Percentiles rank a stretch among this genome's conserved stretches.
Conservation (phyloP, 331 rosid genomes). For the Rhamnella rubrinervis region DNA sequence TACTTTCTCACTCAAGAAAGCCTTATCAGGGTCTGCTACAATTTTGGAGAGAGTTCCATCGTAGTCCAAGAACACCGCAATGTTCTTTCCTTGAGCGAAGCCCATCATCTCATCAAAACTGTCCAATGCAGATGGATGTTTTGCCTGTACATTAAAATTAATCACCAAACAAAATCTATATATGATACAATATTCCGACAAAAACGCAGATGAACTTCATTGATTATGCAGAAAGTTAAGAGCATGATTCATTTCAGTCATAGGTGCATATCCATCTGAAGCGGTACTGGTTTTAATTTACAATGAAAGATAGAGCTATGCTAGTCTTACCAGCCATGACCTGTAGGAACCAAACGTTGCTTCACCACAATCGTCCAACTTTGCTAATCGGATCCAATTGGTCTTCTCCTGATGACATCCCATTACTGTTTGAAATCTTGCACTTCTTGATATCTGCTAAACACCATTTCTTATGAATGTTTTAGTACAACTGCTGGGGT, state of each 20-base stretch:
- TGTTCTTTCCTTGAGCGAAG: slow-evolving; percentile 35
- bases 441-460: slow-evolving; percentile 16
- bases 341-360: slow-evolving; percentile 28
- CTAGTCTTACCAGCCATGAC: slow-evolving; percentile 49
- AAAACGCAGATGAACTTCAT: too few relatives aligned
- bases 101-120: slow-evolving; percentile 51
- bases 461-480: too few relatives aligned
- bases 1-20: slow-evolving; percentile 49
- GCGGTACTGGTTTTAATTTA: too few relatives aligned
- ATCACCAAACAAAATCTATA: neutral
- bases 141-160: slow-evolving; percentile 28
- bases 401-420: slow-evolving; percentile 25
- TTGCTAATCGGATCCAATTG: slow-evolving; percentile 17
- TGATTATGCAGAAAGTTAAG: too few relatives aligned
- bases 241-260: too few relatives aligned
- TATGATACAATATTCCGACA: too few relatives aligned
- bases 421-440: slow-evolving; percentile 11
- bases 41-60: slow-evolving; percentile 66
- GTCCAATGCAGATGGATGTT: slow-evolving; percentile 52
- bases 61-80: slow-evolving; percentile 57
- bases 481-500: too few relatives aligned
- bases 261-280: too few relatives aligned
- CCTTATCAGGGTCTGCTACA: slow-evolving; percentile 48
- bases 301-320: neutral
- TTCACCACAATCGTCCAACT: slow-evolving; percentile 25